Percentiles rank a stretch among this genome's conserved stretches.
phyloP scores from a whole-genome alignment of 345 rosid species.

The Chamaenerion angustifolium region DNA sequence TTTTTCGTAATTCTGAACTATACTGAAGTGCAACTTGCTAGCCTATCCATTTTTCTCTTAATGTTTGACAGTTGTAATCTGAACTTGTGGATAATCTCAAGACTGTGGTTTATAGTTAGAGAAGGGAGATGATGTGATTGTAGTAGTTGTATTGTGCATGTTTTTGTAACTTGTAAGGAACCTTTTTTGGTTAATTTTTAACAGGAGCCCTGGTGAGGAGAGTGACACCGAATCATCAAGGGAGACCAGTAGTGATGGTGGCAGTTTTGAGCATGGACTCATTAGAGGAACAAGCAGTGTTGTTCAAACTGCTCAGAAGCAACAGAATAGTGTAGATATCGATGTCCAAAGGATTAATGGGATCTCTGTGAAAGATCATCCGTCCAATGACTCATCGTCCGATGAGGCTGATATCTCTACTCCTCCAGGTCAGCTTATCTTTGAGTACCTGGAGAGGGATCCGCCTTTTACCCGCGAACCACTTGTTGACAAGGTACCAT shows the following conservation, averaged over 20 bases:
- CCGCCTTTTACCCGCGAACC: too few relatives aligned
- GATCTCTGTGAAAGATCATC: constrained; percentile 33
- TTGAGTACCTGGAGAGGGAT: too few relatives aligned
- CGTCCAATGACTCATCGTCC: constrained; percentile 37
- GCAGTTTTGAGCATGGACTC: constrained; percentile 36
- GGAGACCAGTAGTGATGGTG: constrained; percentile 65
- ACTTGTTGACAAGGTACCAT: too few relatives aligned
- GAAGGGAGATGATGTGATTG: too few relatives aligned
- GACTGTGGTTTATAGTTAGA: too few relatives aligned
- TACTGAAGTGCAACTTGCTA: too few relatives aligned
- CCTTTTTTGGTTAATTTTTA: not conserved
- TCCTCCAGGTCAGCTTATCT: too few relatives aligned
- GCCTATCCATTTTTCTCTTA: too few relatives aligned
- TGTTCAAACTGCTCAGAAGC: constrained; percentile 17
- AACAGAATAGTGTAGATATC: constrained; percentile 16
- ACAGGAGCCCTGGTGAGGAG: constrained; percentile 55
- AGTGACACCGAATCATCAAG: constrained; percentile 48
- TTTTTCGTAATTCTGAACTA: too few relatives aligned
- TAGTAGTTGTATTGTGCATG: not conserved
- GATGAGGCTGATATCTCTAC: constrained; percentile 38
- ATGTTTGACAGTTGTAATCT: too few relatives aligned
- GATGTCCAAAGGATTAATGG: constrained; percentile 31
- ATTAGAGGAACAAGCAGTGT: constrained; percentile 27
- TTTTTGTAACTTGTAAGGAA: not conserved
- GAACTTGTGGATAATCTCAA: too few relatives aligned